Evolutionary conservation across 2,329 filamentous ascomycete species (phyloP).

Genomic region (Colletotrichum sp.): DNA sequence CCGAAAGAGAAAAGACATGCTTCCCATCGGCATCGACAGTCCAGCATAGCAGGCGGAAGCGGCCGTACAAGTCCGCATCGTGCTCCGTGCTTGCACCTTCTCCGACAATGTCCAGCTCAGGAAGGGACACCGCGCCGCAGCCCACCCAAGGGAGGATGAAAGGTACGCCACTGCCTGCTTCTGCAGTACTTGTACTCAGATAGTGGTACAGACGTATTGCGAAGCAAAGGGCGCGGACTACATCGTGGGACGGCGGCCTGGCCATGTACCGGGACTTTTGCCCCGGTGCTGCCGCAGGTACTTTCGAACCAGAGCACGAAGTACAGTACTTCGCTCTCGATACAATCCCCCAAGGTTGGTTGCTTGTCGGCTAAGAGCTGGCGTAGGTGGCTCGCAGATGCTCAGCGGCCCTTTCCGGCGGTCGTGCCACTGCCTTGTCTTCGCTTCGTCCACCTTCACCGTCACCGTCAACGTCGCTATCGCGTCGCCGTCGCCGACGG

Average conservation of each 20-base stretch:
- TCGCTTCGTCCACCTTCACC: not conserved
- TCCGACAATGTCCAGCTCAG: not conserved
- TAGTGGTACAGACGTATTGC: not conserved
- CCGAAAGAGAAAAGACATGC: not conserved
- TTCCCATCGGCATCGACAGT: not conserved
- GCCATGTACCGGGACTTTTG: not conserved
- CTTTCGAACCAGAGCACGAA: not conserved
- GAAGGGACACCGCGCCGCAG: not conserved
- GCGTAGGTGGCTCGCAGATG: not conserved
- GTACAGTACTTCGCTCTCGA: not conserved
- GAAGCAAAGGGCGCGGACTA: not conserved
- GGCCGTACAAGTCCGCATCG: not conserved
- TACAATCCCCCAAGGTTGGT: not conserved
- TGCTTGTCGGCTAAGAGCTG: not conserved
- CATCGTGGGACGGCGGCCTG: not conserved
- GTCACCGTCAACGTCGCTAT: not conserved
- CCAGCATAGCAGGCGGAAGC: not conserved
- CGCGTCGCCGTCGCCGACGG: not conserved
- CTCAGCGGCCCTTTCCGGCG: conserved; percentile 7
- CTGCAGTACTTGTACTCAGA: not conserved
- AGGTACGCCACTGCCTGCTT: not conserved
- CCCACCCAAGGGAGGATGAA: not conserved
- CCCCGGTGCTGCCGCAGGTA: not conserved
- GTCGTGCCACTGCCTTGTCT: not conserved
- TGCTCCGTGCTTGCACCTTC: not conserved